Evolutionary conservation across 148 eudicot species (phyloP), one percentile per base, ranked within the genome.

Genomic region (Vaccinium myrtillus): DNA sequence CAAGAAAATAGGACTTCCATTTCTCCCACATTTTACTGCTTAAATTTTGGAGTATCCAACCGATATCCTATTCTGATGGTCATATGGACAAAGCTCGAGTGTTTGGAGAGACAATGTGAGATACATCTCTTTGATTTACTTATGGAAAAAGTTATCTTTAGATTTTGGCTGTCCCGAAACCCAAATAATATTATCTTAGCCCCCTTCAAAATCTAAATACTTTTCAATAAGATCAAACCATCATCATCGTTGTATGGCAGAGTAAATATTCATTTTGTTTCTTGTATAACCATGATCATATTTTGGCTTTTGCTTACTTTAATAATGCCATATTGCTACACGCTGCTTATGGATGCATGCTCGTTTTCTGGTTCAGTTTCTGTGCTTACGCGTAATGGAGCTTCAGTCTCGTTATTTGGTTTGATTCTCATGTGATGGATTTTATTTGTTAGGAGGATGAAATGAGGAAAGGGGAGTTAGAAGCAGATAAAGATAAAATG

Each of bases 401-500:
- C 18, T 25, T 32, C 63, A n/a, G n/a, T 48, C 75, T 56, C 49
- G 18, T 27, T 77, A 51, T 61, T 39, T 80, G 77, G 48, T 75
- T 84, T 49, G 48, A 10, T 16, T 13, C 13, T 13, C 82, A 39
- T 86, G 2, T 63, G 63, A 46, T 87, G 12, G 69, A 65, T 39
- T 84, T 74, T 32, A 61, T 55, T 83, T 81, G 53, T 74, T 86
- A 97, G 98, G 99, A 97, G 87, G 99, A 95, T 85, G 99, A 94
- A 87, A 84, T 94, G 85, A 97, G 81, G 86, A 95, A 90, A 87
- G 99, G 98, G 71, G 98, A 95, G 85, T 81, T 92, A 79, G 99
- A 97, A 94, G 99, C 99, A 53, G 99, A 97, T 90, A 97, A 97
- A 90, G 99, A 97, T 87, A 93, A 86, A 88, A 97, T 95, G 98